Conservation (phyloP, 768 basidiomycete species). For the Lactarius tabidus region DNA sequence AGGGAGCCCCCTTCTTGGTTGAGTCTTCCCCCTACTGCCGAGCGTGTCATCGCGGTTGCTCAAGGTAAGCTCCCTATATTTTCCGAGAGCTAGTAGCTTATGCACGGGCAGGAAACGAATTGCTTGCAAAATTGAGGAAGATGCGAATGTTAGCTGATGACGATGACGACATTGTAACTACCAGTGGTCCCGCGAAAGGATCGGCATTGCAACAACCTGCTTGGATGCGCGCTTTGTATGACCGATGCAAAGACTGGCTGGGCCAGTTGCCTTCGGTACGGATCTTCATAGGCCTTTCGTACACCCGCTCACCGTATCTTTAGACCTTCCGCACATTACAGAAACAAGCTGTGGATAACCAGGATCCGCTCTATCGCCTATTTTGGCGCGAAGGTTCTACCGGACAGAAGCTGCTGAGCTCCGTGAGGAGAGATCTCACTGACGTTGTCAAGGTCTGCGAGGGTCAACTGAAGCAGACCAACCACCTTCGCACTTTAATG, state of each 20-base stretch:
- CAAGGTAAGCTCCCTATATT: conserved; percentile 56
- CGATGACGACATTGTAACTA: conserved; percentile 57
- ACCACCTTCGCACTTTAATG: conserved; percentile 90
- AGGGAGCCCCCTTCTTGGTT: conserved; percentile 94
- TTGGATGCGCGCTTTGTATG: conserved; percentile 88
- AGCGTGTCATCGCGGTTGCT: conserved; percentile 84
- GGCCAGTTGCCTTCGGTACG: conserved; percentile 68
- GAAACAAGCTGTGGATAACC: conserved; percentile 63
- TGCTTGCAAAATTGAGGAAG: conserved; percentile 84
- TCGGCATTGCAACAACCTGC: conserved; percentile 76
- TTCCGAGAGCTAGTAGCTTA: conserved; percentile 6
- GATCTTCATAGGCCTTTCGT: not conserved
- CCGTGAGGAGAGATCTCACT: conserved; percentile 75
- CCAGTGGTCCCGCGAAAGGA: conserved; percentile 55
- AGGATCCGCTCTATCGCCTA: conserved; percentile 83
- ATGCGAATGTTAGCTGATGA: conserved; percentile 89
- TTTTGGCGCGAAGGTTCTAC: conserved; percentile 86
- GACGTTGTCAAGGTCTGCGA: conserved; percentile 82
- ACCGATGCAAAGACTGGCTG: conserved; percentile 84
- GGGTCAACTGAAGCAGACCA: conserved; percentile 91
- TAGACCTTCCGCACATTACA: conserved; percentile 63
- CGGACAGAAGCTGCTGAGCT: conserved; percentile 70
- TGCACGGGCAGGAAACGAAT: conserved; percentile 57
- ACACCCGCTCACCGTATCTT: conserved; percentile 20
- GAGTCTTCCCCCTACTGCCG: conserved; percentile 87